Evolutionary conservation across 345 rosid species (phyloP).

Genomic region (Limnanthes douglasii): DNA sequence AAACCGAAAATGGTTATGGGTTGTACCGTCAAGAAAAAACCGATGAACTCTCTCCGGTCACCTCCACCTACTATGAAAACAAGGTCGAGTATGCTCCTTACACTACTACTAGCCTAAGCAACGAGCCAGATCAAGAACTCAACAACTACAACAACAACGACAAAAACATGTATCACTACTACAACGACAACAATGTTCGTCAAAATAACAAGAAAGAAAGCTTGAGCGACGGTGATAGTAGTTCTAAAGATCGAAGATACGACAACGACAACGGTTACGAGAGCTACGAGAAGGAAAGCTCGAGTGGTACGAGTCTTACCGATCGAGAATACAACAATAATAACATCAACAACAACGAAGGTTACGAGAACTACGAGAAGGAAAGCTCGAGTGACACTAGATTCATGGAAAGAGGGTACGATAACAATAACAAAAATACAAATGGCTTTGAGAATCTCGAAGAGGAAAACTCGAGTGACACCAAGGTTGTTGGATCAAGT

Average conservation of each 20-base stretch:
- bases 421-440: neutral
- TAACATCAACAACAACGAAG: conserved; percentile 8
- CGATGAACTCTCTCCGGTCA: conserved; percentile 9
- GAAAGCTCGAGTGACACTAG: conserved; percentile 36
- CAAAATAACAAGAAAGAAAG: conserved; percentile 7
- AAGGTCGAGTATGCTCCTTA: conserved; percentile 8
- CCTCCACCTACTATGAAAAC: conserved; percentile 11
- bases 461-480: too few species aligned
- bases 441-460: too few species aligned
- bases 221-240: too few species aligned
- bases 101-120: conserved; percentile 16
- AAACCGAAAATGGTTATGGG: conserved; percentile 17
- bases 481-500: too few species aligned
- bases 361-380: conserved; percentile 16
- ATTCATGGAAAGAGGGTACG: conserved; percentile 12
- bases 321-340: conserved; percentile 6
- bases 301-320: neutral
- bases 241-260: too few species aligned
- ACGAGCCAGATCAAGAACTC: conserved; percentile 7
- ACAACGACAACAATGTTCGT: conserved; percentile 6
- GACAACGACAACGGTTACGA: conserved; percentile 4
- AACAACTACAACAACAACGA: conserved; percentile 15
- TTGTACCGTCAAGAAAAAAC: conserved; percentile 19
- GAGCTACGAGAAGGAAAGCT: conserved; percentile 2
- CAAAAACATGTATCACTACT: conserved; percentile 7